Base-by-base conservation (phyloP, 2,329 filamentous ascomycete species). In the Colletotrichum incanum region DNA sequence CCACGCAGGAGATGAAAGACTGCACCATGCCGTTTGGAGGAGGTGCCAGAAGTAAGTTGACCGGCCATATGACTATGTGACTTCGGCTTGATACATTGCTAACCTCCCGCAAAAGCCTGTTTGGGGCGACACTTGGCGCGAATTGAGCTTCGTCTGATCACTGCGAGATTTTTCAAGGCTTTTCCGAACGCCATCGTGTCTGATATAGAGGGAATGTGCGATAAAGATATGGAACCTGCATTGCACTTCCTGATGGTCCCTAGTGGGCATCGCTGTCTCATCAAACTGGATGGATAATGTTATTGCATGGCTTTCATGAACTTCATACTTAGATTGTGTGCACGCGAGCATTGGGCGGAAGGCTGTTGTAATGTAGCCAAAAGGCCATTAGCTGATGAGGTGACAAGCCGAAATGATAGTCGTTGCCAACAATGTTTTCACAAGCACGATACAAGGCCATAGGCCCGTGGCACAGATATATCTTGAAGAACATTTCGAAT, bases 121-220 rank as follows among this genome's bases (percentile, higher is more conserved):
- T 80, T 92, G 20, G 89, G 90, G 1, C 80, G 89, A 34, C 88
- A 91, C 72, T 80, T 91, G 23, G 89, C 89, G 0, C 81, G 83
- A n/a, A 88, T 89, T 78, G 89, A 91, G 76, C 76, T 91, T 31
- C 82, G 88, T 8, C 83, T 89, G 34, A 86, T 83, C 0, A 81
- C 85, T 0, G 86, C 88, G 0, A 80, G 84, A 5, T 88, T 91
- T 78, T 89, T 90, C 77, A 81, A 83, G 1, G 79, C 85, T 49
- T 88, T 85, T 71, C 82, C 83, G 0, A 77, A 79, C 49, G 78
- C 82, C 0, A 77, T 58, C 12, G 69, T 80, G 1, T 71, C 68
- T 6, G 43, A 58, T 3, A 58, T 72, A 31, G 81, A 84, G 63
- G 81, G 79, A 7, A 84, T 83, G 78, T 76, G 67, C 1, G 80